Conservation (phyloP, 345 rosid species). For the Arabidopsis suecica region DNA sequence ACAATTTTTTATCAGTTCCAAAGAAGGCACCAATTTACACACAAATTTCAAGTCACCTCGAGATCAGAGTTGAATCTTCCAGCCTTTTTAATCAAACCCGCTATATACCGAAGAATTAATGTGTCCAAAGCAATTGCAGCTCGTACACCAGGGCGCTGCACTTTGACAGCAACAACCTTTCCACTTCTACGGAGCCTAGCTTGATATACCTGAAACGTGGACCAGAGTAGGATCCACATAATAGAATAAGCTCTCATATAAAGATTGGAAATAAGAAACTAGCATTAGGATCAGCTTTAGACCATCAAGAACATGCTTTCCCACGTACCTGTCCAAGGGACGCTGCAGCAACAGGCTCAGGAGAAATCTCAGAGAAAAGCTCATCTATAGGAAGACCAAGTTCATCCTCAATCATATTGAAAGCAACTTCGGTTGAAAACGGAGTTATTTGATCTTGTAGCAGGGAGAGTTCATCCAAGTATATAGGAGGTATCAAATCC, state of each 20-base stretch:
- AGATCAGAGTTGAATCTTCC: constrained; percentile 87
- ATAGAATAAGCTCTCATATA: constrained; percentile 11
- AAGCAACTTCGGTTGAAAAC: constrained; percentile 85
- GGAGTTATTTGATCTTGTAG: constrained; percentile 92
- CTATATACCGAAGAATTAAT: constrained; percentile 77
- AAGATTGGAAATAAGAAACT: constrained; percentile 13
- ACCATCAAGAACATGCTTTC: constrained; percentile 21
- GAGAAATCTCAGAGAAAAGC: constrained; percentile 89
- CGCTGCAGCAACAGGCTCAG: constrained; percentile 90
- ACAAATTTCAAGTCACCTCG: constrained; percentile 54
- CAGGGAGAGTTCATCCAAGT: constrained; percentile 83
- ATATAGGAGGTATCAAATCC: constrained; percentile 90
- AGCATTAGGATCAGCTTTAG: constrained; percentile 6
- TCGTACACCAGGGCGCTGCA: constrained; percentile 93
- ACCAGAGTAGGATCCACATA: constrained; percentile 23
- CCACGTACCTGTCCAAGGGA: constrained; percentile 85
- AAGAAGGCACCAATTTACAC: background rate
- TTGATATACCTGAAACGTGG: constrained; percentile 73
- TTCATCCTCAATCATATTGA: constrained; percentile 74
- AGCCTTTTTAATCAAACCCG: constrained; percentile 67
- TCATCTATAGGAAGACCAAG: constrained; percentile 72
- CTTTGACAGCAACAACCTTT: constrained; percentile 85
- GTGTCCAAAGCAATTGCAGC: constrained; percentile 94
- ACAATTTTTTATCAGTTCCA: background rate
- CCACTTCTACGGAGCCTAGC: constrained; percentile 78